Evolutionary conservation across 2,329 filamentous ascomycete genomes (phyloP), one percentile per base, ranked within the genome.

Genomic region (Nemania sp.): DNA sequence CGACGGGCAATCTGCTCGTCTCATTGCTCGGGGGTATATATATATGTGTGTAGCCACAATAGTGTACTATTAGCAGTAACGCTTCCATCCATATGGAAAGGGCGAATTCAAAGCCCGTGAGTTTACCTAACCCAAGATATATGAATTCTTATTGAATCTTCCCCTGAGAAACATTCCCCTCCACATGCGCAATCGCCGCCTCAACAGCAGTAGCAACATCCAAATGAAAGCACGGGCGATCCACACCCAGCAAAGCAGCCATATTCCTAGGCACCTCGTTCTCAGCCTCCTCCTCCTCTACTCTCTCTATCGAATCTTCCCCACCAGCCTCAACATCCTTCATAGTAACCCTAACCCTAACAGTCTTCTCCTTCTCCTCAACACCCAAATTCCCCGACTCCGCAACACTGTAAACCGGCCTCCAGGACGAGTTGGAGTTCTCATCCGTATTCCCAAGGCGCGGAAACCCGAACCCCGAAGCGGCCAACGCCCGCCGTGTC

Each of bases 371-470:
- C 0, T 83, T 83, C 1, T 88, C 87, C 0, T 89, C 89, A 4
- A 86, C 90, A 48, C 84, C 74, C 3, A 77, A 75, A 15, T 91
- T 88, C 57, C 90, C 85, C 60, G 95, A 85, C 67, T 96, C 91
- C 2, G 93, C 90, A 17, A 97, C 91, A 67, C 85, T 91, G 78
- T 96, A 97, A 61, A 97, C 91, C n/a, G 91, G 90, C 70, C 90
- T 92, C 93, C 92, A 97, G 54, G 89, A 82, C 59, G 83, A 79
- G 63, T 82, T 81, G 5, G 77, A 71, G 1, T n/a, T n/a, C n/a
- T n/a, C n/a, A n/a, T n/a, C 75, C 78, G 54, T 76, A 78, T 50
- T 72, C 75, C 6, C 70, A 70, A 11, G 76, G 77, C 1, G 84
- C 2, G 91, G 91, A 68, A 88, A 91, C 1, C 93, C 93, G 66